phyloP scores from a whole-genome alignment of 23 red algal genomes.

The Porphyridium purpureum region DNA sequence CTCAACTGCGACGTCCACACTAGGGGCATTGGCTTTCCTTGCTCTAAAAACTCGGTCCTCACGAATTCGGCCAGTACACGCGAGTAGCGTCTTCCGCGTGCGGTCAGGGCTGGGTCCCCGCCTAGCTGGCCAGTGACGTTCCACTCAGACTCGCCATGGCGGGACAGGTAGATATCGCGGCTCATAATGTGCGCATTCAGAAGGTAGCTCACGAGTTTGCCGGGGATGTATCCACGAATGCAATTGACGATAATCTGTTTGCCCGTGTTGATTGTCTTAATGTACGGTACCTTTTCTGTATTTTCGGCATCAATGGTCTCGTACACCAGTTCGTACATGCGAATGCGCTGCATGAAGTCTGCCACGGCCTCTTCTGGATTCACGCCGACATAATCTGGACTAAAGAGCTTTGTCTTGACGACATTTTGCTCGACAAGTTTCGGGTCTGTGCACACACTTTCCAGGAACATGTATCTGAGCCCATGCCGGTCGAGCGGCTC shows the following conservation, averaged over 20 bases:
- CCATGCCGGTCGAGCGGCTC: slow-evolving; percentile 60
- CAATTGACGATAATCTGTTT: slow-evolving; percentile 70
- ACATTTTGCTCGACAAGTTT: slow-evolving; percentile 91
- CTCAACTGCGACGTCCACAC: slow-evolving; percentile 90
- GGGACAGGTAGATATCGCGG: slow-evolving; percentile 73
- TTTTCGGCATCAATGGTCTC: slow-evolving; percentile 60
- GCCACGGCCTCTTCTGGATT: slow-evolving; percentile 68
- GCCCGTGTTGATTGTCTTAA: slow-evolving; percentile 87
- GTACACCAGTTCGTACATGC: slow-evolving; percentile 40
- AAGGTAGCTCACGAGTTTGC: slow-evolving; percentile 93
- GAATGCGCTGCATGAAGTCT: slow-evolving; percentile 83
- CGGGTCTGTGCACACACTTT: slow-evolving; percentile 69
- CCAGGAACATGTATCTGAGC: slow-evolving; percentile 91
- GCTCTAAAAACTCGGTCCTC: slow-evolving; percentile 38
- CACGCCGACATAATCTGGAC: slow-evolving; percentile 66
- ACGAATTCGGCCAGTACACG: slow-evolving; percentile 41
- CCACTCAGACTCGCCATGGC: slow-evolving; percentile 94
- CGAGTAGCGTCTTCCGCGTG: slow-evolving; percentile 56
- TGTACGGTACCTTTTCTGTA: slow-evolving; percentile 59
- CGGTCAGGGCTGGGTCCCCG: slow-evolving; percentile 76
- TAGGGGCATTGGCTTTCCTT: slow-evolving; percentile 30
- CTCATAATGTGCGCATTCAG: slow-evolving; percentile 79
- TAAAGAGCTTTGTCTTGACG: slow-evolving; percentile 65
- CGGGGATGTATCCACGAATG: slow-evolving; percentile 76
- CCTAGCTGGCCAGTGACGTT: slow-evolving; percentile 94